A percentile compares a stretch with the other conserved stretches of the same genome.
phyloP scores from a whole-genome alignment of 2,329 filamentous ascomycete genomes.

The Zymoseptoria crescenta region DNA sequence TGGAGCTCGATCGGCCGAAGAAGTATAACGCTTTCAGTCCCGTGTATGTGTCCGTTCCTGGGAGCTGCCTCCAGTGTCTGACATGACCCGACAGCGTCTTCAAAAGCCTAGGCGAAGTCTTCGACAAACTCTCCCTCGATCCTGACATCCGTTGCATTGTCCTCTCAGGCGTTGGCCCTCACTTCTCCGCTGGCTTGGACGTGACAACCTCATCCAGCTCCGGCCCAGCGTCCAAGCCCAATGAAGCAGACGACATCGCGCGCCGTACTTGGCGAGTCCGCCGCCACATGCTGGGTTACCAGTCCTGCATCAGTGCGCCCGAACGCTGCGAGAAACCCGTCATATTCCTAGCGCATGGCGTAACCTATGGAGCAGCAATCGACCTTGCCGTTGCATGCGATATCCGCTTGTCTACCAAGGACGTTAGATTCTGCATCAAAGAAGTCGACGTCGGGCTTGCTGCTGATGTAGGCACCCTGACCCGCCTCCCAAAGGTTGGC shows the following conservation, averaged over 20 bases:
- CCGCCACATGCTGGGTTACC: constrained; percentile 66
- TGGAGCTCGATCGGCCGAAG: constrained; percentile 77
- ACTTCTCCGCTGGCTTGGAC: constrained; percentile 80
- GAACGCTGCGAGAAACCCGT: constrained; percentile 87
- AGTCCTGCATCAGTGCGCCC: constrained; percentile 64
- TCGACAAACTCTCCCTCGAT: constrained; percentile 63
- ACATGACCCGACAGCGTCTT: constrained; percentile 60
- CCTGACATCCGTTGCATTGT: constrained; percentile 66
- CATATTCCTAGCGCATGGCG: constrained; percentile 69
- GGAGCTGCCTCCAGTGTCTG: neutral
- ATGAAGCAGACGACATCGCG: constrained; percentile 10
- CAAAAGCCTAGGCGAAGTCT: constrained; percentile 66
- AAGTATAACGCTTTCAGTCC: constrained; percentile 79
- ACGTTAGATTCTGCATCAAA: constrained; percentile 60
- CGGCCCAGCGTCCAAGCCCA: constrained; percentile 3
- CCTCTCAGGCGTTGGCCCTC: constrained; percentile 71
- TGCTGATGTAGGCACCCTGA: constrained; percentile 69
- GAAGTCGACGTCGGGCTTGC: constrained; percentile 77
- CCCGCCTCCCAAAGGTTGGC: constrained; percentile 64
- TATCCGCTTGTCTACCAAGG: constrained; percentile 55
- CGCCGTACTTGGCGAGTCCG: constrained; percentile 39
- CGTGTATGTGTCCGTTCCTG: constrained; percentile 3
- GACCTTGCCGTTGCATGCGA: constrained; percentile 61
- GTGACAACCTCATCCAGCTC: constrained; percentile 2
- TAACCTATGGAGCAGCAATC: constrained; percentile 68